These are phyloP conservation scores for Verticillium nubilum DNA, from an alignment of 2,329 filamentous ascomycete species.

Conservation along the genomic window DNA sequence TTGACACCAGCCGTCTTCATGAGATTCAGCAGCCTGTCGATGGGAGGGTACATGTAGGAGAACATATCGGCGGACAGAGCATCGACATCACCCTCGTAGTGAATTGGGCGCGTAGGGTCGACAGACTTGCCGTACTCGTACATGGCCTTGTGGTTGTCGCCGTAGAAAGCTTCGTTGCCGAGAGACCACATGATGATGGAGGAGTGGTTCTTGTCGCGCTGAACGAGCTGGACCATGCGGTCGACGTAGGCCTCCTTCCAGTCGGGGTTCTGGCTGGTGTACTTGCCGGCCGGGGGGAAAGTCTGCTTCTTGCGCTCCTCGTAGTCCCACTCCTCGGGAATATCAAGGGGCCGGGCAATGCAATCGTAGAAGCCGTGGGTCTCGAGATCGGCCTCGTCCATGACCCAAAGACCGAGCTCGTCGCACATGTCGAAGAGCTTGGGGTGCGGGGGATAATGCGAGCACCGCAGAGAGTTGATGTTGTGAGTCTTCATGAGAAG, in stretches of 20 bases:
- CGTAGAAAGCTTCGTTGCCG: constrained; percentile 70
- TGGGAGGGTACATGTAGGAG: constrained; percentile 60
- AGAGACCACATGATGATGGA: constrained; percentile 70
- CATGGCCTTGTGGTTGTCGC: constrained; percentile 63
- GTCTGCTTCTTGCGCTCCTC: constrained; percentile 55
- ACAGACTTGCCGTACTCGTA: constrained; percentile 52
- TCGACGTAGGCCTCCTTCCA: constrained; percentile 64
- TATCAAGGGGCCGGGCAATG: constrained; percentile 42
- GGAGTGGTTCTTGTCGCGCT: constrained; percentile 65
- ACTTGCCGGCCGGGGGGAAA: constrained; percentile 48
- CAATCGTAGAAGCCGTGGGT: constrained; percentile 50
- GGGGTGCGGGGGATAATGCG: constrained; percentile 62
- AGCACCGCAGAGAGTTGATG: constrained; percentile 64
- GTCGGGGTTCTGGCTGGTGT: constrained; percentile 53
- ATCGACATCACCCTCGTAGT: constrained; percentile 61
- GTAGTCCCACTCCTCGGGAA: constrained; percentile 52
- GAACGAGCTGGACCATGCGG: constrained; percentile 57
- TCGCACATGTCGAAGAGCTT: constrained; percentile 55
- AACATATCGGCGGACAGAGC: constrained; percentile 60
- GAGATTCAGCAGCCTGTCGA: constrained; percentile 44
- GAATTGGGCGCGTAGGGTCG: constrained; percentile 55
- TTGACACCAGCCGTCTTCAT: constrained; percentile 35
- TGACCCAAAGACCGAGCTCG: constrained; percentile 60
- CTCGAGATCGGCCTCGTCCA: constrained; percentile 45
- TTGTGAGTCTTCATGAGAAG: constrained; percentile 66